phyloP scores from a whole-genome alignment of 345 rosid species.

The Euclidium syriacum region DNA sequence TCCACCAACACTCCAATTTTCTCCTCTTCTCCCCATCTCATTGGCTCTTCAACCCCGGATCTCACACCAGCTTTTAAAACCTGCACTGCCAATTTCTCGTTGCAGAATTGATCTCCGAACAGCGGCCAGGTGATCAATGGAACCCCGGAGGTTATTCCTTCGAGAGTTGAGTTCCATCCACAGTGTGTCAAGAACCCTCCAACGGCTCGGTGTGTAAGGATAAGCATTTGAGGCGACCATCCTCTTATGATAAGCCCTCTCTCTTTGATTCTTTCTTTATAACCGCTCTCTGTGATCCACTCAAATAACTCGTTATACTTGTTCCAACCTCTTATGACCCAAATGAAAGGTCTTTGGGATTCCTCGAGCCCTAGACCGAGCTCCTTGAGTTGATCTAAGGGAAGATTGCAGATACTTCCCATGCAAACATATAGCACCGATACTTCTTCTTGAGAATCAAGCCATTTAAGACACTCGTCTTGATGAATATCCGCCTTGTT shows the following conservation, averaged over 20 bases:
- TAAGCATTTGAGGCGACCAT: slow-evolving; percentile 64
- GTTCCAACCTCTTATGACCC: slow-evolving; percentile 17
- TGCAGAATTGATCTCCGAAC: slow-evolving; percentile 52
- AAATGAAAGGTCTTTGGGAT: no score
- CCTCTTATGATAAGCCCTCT: slow-evolving; percentile 50
- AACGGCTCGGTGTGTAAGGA: slow-evolving; percentile 44
- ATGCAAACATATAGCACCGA: no score
- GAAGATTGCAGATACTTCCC: slow-evolving; percentile 50
- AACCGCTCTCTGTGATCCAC: slow-evolving; percentile 31
- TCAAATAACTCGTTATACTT: slow-evolving; percentile 33
- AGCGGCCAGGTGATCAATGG: slow-evolving; percentile 67
- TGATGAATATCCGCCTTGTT: slow-evolving; percentile 40
- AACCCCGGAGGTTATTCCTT: slow-evolving; percentile 40
- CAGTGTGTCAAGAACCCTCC: slow-evolving; percentile 61
- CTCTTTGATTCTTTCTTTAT: slow-evolving; percentile 41
- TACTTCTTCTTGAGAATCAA: slow-evolving; percentile 31
- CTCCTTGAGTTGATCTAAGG: slow-evolving; percentile 44
- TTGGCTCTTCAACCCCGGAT: slow-evolving; percentile 43
- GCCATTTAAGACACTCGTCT: slow-evolving; percentile 40
- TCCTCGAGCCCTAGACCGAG: slow-evolving; percentile 49
- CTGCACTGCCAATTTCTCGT: slow-evolving; percentile 47
- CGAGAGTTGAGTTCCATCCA: slow-evolving; percentile 72
- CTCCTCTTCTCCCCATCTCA: slow-evolving; percentile 62
- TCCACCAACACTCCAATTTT: slow-evolving; percentile 42
- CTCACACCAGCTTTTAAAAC: slow-evolving; percentile 43